Conservation (phyloP, 352 stramenopile species). For the Plasmopara halstedii region DNA sequence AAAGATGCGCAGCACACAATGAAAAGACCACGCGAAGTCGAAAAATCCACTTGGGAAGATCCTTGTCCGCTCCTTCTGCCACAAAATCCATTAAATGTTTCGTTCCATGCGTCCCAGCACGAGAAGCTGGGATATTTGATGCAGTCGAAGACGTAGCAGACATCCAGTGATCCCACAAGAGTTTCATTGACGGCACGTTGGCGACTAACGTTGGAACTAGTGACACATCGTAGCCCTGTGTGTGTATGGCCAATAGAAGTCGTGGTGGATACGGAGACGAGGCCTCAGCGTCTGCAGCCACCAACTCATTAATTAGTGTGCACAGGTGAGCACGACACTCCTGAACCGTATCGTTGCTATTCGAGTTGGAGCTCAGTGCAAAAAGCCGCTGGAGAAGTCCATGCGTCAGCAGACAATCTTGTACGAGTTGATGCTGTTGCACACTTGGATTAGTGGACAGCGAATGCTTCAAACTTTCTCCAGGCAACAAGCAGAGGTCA, state of each 20-base stretch:
- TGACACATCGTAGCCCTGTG: conserved; percentile 37
- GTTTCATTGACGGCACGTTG: conserved; percentile 31
- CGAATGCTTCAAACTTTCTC: conserved; percentile 12
- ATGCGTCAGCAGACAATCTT: conserved; percentile 52
- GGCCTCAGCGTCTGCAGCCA: conserved; percentile 20
- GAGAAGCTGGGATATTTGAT: conserved; percentile 13
- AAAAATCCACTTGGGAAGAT: conserved; percentile 45
- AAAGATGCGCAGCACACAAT: conserved; percentile 39
- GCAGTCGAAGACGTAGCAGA: conserved; percentile 10
- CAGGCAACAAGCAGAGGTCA: conserved; percentile 24
- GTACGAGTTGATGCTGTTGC: conserved; percentile 40
- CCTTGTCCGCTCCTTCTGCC: conserved; percentile 34
- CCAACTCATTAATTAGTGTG: conserved; percentile 24
- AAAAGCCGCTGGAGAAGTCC: conserved; percentile 31
- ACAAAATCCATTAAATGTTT: conserved; percentile 55
- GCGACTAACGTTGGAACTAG: conserved; percentile 28
- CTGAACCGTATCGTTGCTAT: conserved; percentile 11
- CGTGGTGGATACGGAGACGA: conserved; percentile 17
- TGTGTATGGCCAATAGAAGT: conserved; percentile 36
- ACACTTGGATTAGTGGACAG: conserved; percentile 24
- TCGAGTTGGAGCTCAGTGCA: conserved; percentile 8
- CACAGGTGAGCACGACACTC: conserved; percentile 21
- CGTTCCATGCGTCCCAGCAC: conserved; percentile 7
- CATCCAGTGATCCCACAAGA: conserved; percentile 56
- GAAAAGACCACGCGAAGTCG: conserved; percentile 43